A percentile compares a stretch with the other conserved stretches of the same genome.
phyloP scores from a whole-genome alignment of 306 rosid species.

The Quercus agrifolia region DNA sequence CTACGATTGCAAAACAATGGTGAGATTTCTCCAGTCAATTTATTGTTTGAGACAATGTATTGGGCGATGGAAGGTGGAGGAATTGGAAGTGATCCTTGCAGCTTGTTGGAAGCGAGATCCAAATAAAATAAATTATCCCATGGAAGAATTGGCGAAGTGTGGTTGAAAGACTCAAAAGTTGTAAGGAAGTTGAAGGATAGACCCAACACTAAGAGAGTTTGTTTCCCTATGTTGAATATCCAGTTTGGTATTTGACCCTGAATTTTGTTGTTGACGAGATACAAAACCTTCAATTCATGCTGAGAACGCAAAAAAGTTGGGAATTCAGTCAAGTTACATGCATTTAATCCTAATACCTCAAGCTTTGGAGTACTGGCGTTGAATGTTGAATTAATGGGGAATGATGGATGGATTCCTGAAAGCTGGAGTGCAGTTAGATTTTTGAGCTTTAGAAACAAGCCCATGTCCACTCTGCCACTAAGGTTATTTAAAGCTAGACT shows the following conservation, averaged over 20 bases:
- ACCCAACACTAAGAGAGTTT: accelerated
- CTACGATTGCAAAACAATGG: background rate
- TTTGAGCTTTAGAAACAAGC: background rate
- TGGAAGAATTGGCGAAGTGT: no score
- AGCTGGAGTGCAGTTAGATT: accelerated
- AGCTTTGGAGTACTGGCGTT: background rate
- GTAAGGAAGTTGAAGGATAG: accelerated
- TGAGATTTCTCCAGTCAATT: background rate
- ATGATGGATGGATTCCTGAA: background rate
- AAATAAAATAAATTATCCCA: accelerated
- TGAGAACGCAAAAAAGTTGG: background rate
- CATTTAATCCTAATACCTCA: accelerated
- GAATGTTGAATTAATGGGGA: background rate
- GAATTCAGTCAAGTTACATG: background rate
- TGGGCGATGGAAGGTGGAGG: background rate
- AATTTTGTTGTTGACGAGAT: accelerated
- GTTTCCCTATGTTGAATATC: background rate
- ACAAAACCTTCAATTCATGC: no score
- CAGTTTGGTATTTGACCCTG: background rate
- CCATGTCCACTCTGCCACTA: background rate
- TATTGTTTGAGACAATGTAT: background rate
- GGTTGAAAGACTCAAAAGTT: background rate
- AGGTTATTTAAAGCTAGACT: accelerated
- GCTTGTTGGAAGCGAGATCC: background rate
- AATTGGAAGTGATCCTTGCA: background rate